Evolutionary conservation across 2,329 filamentous ascomycete genomes (phyloP), one percentile per base, ranked within the genome.

Genomic region (Metarhizium anisopliae): DNA sequence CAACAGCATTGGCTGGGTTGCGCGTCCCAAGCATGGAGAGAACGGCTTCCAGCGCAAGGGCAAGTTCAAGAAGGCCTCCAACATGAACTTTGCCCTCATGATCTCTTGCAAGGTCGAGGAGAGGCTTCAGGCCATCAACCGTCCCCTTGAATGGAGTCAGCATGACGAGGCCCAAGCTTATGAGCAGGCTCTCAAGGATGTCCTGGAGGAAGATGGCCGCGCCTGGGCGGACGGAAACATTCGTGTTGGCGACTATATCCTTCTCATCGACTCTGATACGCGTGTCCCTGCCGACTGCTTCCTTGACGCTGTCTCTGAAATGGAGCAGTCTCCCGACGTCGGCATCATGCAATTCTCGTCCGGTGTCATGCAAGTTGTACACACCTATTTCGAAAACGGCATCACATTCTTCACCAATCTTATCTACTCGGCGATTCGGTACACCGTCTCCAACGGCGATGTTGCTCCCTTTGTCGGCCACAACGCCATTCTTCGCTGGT

Each of bases 161-260:
- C 77, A 80, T 50, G 83, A 89, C 57, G 87, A 90, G 68, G 80
- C 81, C 6, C 72, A 77, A 57, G 84, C 83, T 1, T 90, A 90
- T 64, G 80, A 85, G 68, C 70, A 77, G 63, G 78, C 82, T 58
- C 77, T 92, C 47, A 79, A 82, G 61, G 80, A 86, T 57, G 81
- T 86, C 18, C 77, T 92, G 42, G 79, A 84, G 50, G 82, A 85
- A 51, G 78, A 88, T 56, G 83, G 84, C 18, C 82, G 85, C 32
- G 87, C 87, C 32, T 89, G 86, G 87, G 89, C 89, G 18, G 89
- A 90, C 66, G 90, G 90, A 59, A 91, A 94, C 69, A 86, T 95
- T 62, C 88, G 90, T 53, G 77, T 95, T 25, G 90, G 90, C 55
- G 90, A 95, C 71, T 92, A 91, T 69, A 89, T 92, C 58, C 65